These are phyloP conservation scores for Nakataea oryzae DNA, from an alignment of 2,329 filamentous ascomycete genomes.

Conservation along the genomic window DNA sequence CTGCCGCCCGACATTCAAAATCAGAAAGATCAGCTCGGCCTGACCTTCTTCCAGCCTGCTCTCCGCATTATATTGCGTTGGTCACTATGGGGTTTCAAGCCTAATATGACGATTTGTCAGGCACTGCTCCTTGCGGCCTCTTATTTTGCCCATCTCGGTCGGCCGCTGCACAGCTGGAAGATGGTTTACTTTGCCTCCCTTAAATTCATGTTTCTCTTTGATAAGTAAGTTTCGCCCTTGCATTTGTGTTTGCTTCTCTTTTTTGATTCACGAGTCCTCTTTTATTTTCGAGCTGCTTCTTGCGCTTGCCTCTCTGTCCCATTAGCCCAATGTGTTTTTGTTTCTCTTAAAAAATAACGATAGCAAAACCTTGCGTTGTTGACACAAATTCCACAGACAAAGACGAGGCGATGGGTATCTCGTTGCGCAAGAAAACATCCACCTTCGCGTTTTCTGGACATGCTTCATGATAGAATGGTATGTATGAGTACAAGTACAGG, in stretches of 20 bases:
- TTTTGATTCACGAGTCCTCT: conserved; percentile 3
- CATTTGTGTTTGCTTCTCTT: not conserved
- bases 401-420: conserved; percentile 1
- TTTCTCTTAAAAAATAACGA: too few species aligned
- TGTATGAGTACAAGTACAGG: conserved; percentile 5
- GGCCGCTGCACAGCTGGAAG: conserved; percentile 24
- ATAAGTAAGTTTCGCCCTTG: conserved; percentile 14
- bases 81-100: conserved; percentile 20
- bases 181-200: conserved; percentile 21
- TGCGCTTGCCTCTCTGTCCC: not conserved
- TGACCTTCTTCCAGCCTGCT: conserved; percentile 23
- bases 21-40: conserved; percentile 17
- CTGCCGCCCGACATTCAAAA: conserved; percentile 7
- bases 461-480: conserved; percentile 63
- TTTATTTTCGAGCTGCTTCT: conserved; percentile 2
- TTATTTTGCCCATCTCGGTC: conserved; percentile 23
- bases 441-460: conserved; percentile 57
- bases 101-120: conserved; percentile 19
- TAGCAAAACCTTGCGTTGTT: too few species aligned
- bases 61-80: conserved; percentile 21
- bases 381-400: not conserved
- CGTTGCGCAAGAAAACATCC: conserved; percentile 26
- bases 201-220: conserved; percentile 18
- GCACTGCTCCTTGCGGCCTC: conserved; percentile 24
- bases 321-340: not conserved